These are phyloP conservation scores for Heliamphora exappendiculata DNA, from an alignment of 148 eudicot genomes.

Conservation along the genomic window DNA sequence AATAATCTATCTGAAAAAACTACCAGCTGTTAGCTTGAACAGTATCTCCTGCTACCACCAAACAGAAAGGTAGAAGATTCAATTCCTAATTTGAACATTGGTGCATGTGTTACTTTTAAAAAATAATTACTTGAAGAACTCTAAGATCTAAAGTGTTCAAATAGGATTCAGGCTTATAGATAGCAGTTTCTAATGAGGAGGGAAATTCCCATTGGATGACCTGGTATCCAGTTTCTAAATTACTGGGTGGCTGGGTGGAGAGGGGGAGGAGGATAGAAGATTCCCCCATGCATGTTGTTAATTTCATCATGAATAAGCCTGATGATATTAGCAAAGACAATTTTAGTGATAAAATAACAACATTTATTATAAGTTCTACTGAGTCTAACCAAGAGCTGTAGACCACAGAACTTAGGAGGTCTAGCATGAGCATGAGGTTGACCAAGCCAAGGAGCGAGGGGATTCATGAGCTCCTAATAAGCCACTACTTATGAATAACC, in stretches of 20 bases:
- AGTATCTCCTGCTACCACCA: not conserved
- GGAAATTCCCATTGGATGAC: not conserved
- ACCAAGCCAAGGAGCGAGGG: not conserved
- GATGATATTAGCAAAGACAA: not conserved
- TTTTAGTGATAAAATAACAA: not conserved
- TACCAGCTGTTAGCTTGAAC: not conserved
- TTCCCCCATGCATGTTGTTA: not conserved
- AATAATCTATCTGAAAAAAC: not conserved
- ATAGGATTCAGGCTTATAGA: not conserved
- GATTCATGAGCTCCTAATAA: not conserved
- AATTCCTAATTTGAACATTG: not conserved
- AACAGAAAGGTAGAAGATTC: not conserved
- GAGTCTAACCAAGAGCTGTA: not conserved
- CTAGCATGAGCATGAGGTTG: constrained; percentile 3
- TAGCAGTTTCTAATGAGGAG: not conserved
- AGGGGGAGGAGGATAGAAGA: not conserved
- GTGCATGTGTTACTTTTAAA: not conserved
- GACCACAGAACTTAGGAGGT: not conserved
- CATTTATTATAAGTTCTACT: not conserved
- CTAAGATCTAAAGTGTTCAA: not conserved
- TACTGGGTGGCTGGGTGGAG: not conserved
- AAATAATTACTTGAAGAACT: not conserved
- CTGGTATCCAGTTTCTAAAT: not conserved
- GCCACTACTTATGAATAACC: not conserved
- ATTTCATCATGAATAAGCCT: not conserved